Percentiles rank a stretch among this genome's conserved stretches.
Conservation (phyloP, 371 early-diverging fungal genomes). For the Cokeromyces recurvatus region DNA sequence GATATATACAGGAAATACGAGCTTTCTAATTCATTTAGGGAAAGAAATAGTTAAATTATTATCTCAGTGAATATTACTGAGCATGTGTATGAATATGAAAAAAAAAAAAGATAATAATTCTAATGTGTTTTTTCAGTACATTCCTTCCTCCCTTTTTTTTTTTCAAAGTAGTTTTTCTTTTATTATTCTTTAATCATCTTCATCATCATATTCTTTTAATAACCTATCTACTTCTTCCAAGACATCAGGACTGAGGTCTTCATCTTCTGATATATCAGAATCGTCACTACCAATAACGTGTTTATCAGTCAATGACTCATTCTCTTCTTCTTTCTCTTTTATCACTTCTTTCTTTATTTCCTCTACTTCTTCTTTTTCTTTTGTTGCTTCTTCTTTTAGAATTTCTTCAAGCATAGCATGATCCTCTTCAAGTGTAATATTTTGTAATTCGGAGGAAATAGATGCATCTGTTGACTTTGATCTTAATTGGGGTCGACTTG, state of each 20-base stretch:
- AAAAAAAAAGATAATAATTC: too few relatives aligned
- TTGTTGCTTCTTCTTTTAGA: not conserved
- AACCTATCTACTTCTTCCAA: conserved; percentile 31
- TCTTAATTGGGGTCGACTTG: conserved; percentile 16
- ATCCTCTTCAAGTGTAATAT: conserved; percentile 1
- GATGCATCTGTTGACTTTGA: conserved; percentile 8
- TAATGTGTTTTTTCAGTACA: too few relatives aligned
- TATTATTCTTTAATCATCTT: conserved; percentile 17
- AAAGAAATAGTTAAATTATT: too few relatives aligned
- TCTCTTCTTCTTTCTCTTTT: conserved; percentile 2
- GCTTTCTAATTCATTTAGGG: too few relatives aligned
- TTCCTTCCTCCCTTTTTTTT: too few relatives aligned
- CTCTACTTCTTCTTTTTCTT: not conserved
- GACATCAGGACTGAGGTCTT: conserved; percentile 27
- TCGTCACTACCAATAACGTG: conserved; percentile 16
- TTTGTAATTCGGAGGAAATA: conserved; percentile 11
- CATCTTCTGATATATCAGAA: conserved; percentile 15
- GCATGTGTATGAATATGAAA: too few relatives aligned
- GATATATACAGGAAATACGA: too few relatives aligned
- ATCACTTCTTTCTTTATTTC: not conserved
- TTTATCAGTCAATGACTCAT: too few relatives aligned
- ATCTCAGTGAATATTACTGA: too few relatives aligned
- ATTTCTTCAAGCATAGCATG: not conserved
- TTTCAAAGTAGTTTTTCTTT: too few relatives aligned
- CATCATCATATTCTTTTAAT: conserved; percentile 26